phyloP scores from a whole-genome alignment of 805 yeast genomes.

The Scheffersomyces ergatensis region DNA sequence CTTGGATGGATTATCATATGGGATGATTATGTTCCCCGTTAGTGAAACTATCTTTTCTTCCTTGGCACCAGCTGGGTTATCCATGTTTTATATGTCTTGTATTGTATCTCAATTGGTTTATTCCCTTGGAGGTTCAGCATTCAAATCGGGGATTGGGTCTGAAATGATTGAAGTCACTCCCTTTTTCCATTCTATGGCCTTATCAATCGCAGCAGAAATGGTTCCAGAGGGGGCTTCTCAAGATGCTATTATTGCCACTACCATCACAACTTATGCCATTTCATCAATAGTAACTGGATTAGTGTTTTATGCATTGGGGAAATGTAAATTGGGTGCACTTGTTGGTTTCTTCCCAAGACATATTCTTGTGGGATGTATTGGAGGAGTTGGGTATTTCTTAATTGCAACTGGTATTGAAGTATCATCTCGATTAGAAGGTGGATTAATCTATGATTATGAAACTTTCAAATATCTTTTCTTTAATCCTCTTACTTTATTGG shows the following conservation, averaged over 20 bases:
- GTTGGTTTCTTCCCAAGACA: slow-evolving; percentile 97
- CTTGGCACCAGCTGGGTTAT: slow-evolving; percentile 84
- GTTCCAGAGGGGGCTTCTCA: slow-evolving; percentile 42
- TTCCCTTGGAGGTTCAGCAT: slow-evolving; percentile 88
- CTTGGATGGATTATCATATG: slow-evolving; percentile 91
- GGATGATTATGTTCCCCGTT: slow-evolving; percentile 95
- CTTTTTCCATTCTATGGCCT: slow-evolving; percentile 94
- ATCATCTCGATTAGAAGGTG: slow-evolving; percentile 75
- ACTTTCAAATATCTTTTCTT: slow-evolving; percentile 55
- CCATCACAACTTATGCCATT: slow-evolving; percentile 79
- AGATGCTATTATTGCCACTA: slow-evolving; percentile 72
- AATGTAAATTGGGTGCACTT: slow-evolving; percentile 73
- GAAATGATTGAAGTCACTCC: slow-evolving; percentile 99
- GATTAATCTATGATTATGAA: slow-evolving; percentile 58
- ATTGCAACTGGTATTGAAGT: slow-evolving; percentile 90
- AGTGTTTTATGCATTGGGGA: slow-evolving; percentile 75
- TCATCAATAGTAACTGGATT: slow-evolving; percentile 85
- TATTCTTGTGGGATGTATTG: slow-evolving; percentile 94
- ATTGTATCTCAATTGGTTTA: slow-evolving; percentile 85
- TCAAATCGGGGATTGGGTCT: slow-evolving; percentile 89
- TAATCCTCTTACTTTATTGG: slow-evolving; percentile 23
- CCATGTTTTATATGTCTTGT: slow-evolving; percentile 92
- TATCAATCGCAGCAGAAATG: slow-evolving; percentile 56
- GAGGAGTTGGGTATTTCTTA: slow-evolving; percentile 95
- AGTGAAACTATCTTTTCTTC: slow-evolving; percentile 73